A percentile compares a stretch with the other conserved stretches of the same genome.
These are phyloP conservation scores for Magnusiomyces ingens DNA, from an alignment of 1,139 yeast genomes.

Conservation along the genomic window DNA sequence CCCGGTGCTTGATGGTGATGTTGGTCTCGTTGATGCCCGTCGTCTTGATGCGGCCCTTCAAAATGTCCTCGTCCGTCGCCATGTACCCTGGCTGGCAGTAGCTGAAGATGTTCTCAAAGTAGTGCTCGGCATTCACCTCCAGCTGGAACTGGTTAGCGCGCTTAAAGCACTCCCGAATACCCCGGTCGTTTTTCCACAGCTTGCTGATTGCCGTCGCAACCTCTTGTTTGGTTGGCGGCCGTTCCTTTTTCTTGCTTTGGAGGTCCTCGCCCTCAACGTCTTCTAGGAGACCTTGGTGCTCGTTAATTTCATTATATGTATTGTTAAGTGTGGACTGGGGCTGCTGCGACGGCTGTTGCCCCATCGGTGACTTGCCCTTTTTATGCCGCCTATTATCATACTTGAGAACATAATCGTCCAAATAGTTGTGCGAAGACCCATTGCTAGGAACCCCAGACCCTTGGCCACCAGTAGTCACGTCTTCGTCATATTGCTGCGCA, in stretches of 20 bases:
- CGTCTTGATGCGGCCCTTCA: constrained; percentile 88
- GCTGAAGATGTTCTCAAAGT: constrained; percentile 59
- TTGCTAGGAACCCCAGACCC: not conserved
- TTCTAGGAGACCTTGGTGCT: not conserved
- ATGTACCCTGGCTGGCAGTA: constrained; percentile 60
- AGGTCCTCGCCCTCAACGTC: constrained; percentile 3
- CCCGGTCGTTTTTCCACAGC: constrained; percentile 64
- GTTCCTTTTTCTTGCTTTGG: not conserved
- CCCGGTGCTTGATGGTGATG: constrained; percentile 56
- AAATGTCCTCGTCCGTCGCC: constrained; percentile 75
- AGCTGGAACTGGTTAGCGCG: constrained; percentile 74
- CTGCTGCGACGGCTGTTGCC: no score
- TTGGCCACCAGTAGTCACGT: constrained; percentile 6
- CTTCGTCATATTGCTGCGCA: constrained; percentile 14
- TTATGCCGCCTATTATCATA: constrained; percentile 10
- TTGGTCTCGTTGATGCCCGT: constrained; percentile 90
- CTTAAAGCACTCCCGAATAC: constrained; percentile 53
- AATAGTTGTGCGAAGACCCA: constrained; percentile 4
- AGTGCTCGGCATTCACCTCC: constrained; percentile 73
- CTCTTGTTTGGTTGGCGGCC: constrained; percentile 30
- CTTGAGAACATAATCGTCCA: constrained; percentile 16
- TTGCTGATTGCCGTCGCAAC: constrained; percentile 62
- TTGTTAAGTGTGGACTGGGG: not conserved
- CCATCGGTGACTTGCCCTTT: not conserved
- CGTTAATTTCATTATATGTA: not conserved